Evolutionary conservation across 139 green algal species (phyloP).

Genomic region (Tetradesmus obliquus): DNA sequence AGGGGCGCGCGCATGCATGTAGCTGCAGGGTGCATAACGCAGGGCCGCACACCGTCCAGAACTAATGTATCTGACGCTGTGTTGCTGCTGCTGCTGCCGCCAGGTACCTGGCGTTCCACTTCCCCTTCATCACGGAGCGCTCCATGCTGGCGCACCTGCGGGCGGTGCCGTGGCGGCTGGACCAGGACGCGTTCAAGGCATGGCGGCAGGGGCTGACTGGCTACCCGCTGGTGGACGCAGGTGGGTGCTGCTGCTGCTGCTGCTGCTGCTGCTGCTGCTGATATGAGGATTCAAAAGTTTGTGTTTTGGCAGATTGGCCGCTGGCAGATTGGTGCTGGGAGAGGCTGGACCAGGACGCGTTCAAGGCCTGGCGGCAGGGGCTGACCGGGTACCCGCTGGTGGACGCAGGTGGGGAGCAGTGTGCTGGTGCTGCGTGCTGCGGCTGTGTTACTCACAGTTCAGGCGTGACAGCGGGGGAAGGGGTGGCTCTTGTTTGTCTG

Average conservation of each 20-base stretch:
- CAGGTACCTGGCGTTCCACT: constrained; percentile 95
- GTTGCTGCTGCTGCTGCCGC: background rate
- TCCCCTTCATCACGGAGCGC: constrained; percentile 95
- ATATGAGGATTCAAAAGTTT: background rate
- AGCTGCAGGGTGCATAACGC: too few relatives aligned
- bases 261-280: too few relatives aligned
- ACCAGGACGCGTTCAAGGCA: constrained; percentile 34
- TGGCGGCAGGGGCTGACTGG: constrained; percentile 88
- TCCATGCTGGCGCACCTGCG: constrained; percentile 91
- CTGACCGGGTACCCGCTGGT: constrained; percentile 89
- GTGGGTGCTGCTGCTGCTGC: too few relatives aligned
- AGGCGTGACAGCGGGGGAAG: too few relatives aligned
- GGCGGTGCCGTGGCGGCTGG: constrained; percentile 76
- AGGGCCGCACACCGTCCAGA: too few relatives aligned
- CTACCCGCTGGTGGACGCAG: constrained; percentile 79
- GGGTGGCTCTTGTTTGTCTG: too few relatives aligned
- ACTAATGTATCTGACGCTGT: too few relatives aligned
- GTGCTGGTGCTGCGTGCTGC: too few relatives aligned
- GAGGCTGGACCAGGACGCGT: background rate
- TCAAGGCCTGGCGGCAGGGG: constrained; percentile 80
- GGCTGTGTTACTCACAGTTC: too few relatives aligned
- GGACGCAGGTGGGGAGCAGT: background rate
- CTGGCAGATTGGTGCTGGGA: background rate
- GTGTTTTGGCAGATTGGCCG: background rate
- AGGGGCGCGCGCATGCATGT: too few relatives aligned